These are phyloP conservation scores for Rhizopogon sp. DNA, from an alignment of 768 basidiomycete species.

Conservation along the genomic window DNA sequence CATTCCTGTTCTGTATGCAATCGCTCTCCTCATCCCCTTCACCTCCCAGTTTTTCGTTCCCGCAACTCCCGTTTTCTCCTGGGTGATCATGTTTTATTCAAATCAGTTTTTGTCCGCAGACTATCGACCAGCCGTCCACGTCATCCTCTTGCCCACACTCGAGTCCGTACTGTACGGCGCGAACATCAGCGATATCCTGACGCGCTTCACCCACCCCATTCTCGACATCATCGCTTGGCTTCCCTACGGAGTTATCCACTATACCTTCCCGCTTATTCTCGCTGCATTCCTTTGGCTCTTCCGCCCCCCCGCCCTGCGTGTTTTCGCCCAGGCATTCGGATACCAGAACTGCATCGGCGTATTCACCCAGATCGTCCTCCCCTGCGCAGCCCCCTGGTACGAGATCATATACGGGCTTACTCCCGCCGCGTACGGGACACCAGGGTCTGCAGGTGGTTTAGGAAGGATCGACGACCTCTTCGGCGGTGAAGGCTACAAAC, in stretches of 20 bases:
- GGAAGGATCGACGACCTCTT: constrained; percentile 89
- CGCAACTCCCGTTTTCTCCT: constrained; percentile 81
- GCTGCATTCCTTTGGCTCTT: constrained; percentile 88
- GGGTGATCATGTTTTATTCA: constrained; percentile 83
- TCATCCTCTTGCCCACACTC: constrained; percentile 89
- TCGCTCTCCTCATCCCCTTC: constrained; percentile 73
- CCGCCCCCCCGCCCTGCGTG: constrained; percentile 73
- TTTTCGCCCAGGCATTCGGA: constrained; percentile 86
- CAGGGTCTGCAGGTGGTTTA: constrained; percentile 90
- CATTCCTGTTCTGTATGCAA: constrained; percentile 67
- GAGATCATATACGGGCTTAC: constrained; percentile 95
- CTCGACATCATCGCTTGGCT: constrained; percentile 95
- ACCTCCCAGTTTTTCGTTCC: constrained; percentile 90
- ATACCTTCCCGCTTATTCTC: constrained; percentile 80
- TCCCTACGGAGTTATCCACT: constrained; percentile 95
- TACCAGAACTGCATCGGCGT: constrained; percentile 92
- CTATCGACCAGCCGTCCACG: constrained; percentile 81
- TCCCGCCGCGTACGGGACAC: constrained; percentile 89
- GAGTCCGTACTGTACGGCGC: constrained; percentile 96
- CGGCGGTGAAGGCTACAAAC: constrained; percentile 68
- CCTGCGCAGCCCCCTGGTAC: constrained; percentile 96
- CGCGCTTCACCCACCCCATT: constrained; percentile 86
- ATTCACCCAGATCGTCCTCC: constrained; percentile 80
- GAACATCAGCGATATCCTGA: constrained; percentile 96
- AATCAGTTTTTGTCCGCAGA: constrained; percentile 77